These are phyloP conservation scores for Leccinum arenicola DNA, from an alignment of 768 basidiomycete genomes.

Conservation along the genomic window DNA sequence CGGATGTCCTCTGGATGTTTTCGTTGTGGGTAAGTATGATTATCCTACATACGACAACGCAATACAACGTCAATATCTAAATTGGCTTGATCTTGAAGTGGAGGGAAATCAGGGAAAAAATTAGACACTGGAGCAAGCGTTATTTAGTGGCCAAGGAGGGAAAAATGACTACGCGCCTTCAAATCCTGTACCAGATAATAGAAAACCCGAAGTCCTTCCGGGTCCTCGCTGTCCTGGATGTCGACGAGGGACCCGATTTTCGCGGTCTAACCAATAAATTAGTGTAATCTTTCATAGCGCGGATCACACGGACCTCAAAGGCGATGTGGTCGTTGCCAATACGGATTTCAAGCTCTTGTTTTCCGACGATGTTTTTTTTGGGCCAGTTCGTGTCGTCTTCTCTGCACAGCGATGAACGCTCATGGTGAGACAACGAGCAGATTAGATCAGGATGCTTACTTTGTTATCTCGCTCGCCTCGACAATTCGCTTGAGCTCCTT, in stretches of 20 bases:
- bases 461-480: constrained; percentile 89
- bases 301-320: constrained; percentile 69
- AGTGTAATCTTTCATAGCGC: not conserved
- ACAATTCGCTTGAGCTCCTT: constrained; percentile 95
- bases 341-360: constrained; percentile 96
- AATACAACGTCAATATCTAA: constrained; percentile 34
- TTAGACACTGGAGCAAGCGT: constrained; percentile 68
- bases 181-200: constrained; percentile 99
- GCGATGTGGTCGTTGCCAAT: constrained; percentile 94
- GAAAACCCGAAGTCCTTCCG: constrained; percentile 95
- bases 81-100: constrained; percentile 99
- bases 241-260: constrained; percentile 98
- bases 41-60: too few species aligned
- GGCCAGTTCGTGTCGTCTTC: constrained; percentile 99
- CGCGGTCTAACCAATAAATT: constrained; percentile 65
- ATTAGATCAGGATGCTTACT: constrained; percentile 43
- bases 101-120: constrained; percentile 96
- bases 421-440: not conserved
- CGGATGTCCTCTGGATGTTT: too few species aligned
- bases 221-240: constrained; percentile 95
- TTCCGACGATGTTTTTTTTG: constrained; percentile 97
- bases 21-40: too few species aligned
- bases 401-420: constrained; percentile 42
- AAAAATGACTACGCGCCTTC: constrained; percentile 53
- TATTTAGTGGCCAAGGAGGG: not conserved